Evolutionary conservation across 805 yeast species (phyloP).

Genomic region (Candida tallmaniae): DNA sequence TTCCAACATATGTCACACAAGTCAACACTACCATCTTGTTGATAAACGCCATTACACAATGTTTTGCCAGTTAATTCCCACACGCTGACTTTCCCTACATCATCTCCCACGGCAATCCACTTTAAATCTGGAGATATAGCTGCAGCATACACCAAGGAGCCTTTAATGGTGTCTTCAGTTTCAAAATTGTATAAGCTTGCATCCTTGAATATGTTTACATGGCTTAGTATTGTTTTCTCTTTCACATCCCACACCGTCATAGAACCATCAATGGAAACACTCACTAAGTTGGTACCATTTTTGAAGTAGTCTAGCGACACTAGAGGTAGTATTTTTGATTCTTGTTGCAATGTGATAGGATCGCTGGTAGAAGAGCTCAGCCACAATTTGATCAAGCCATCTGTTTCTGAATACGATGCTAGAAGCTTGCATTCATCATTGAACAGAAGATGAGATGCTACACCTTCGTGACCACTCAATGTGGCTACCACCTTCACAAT

Average conservation of each 20-base stretch:
- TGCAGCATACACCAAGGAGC: slow-evolving; percentile 52
- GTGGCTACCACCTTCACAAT: slow-evolving; percentile 22
- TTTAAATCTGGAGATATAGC: slow-evolving; percentile 46
- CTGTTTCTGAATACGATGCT: slow-evolving; percentile 71
- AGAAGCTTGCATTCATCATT: slow-evolving; percentile 49
- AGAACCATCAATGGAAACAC: slow-evolving; percentile 68
- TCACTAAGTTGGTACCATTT: slow-evolving; percentile 17
- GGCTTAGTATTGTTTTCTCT: not conserved
- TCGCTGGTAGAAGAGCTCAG: slow-evolving; percentile 56
- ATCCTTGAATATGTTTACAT: slow-evolving; percentile 4
- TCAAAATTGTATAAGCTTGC: not conserved
- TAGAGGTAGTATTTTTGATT: slow-evolving; percentile 42
- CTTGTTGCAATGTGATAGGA: slow-evolving; percentile 2
- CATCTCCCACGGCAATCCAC: slow-evolving; percentile 60
- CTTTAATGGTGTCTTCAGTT: slow-evolving; percentile 4
- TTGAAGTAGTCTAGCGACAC: slow-evolving; percentile 52
- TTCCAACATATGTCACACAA: slow-evolving; percentile 40
- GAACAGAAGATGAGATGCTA: slow-evolving; percentile 54
- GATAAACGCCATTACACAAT: slow-evolving; percentile 5
- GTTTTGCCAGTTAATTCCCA: slow-evolving; percentile 38
- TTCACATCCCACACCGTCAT: slow-evolving; percentile 62
- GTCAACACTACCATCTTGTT: slow-evolving; percentile 16
- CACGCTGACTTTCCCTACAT: slow-evolving; percentile 53
- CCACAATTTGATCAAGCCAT: slow-evolving; percentile 71
- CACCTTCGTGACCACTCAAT: slow-evolving; percentile 58